Conservation (phyloP, 2,329 filamentous ascomycete species). For the Alternaria hordeiaustralica region DNA sequence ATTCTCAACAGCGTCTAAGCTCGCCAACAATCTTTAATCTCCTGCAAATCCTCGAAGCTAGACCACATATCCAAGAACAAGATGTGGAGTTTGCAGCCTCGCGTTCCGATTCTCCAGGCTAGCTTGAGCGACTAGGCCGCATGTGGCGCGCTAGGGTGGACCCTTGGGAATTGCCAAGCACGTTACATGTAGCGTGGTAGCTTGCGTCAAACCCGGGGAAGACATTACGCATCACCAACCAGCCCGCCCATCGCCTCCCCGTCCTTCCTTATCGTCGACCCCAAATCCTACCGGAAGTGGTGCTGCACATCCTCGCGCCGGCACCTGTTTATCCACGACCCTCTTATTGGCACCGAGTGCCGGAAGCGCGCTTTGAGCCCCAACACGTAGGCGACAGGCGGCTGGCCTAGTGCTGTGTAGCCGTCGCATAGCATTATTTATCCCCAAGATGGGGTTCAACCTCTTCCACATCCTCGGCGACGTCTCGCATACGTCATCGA, state of each 20-base stretch:
- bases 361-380: not conserved
- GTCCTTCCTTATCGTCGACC: not conserved
- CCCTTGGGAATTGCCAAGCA: conserved; percentile 9
- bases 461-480: conserved; percentile 81
- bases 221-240: conserved; percentile 8
- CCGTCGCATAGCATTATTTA: conserved; percentile 13
- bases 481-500: conserved; percentile 82
- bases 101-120: conserved; percentile 2
- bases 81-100: conserved; percentile 1
- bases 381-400: conserved; percentile 19
- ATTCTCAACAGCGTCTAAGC: not conserved
- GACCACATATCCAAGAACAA: not conserved
- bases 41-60: not conserved
- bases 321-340: not conserved
- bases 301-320: not conserved
- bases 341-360: conserved; percentile 4
- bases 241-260: not conserved
- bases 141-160: not conserved
- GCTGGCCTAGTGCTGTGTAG: conserved; percentile 35
- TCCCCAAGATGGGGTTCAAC: conserved; percentile 46
- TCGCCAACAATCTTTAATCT: not conserved
- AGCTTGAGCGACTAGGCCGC: not conserved
- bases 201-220: conserved; percentile 11
- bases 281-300: not conserved
- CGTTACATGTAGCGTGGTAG: conserved; percentile 10